phyloP scores from a whole-genome alignment of 495 filamentous ascomycete genomes.

The Podospora appendiculata region DNA sequence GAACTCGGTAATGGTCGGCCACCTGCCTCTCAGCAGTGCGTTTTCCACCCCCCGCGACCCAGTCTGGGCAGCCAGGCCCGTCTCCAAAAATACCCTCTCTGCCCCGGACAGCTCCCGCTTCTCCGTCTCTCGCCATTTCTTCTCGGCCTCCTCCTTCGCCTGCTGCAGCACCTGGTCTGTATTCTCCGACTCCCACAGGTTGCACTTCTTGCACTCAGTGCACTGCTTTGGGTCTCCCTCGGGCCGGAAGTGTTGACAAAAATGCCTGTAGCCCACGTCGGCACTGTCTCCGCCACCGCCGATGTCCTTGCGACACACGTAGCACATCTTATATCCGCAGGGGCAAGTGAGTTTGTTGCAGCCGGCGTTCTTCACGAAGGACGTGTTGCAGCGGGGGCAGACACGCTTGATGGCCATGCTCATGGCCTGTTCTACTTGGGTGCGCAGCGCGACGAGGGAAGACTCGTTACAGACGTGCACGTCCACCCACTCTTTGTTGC shows the following conservation, averaged over 20 bases:
- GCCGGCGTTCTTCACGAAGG: slow-evolving; percentile 84
- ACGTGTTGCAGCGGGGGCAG: slow-evolving; percentile 80
- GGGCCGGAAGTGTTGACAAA: slow-evolving; percentile 92
- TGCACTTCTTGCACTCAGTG: slow-evolving; percentile 74
- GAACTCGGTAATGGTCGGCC: slow-evolving; percentile 35
- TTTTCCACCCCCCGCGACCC: slow-evolving; percentile 16
- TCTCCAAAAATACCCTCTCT: slow-evolving; percentile 41
- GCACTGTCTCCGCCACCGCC: slow-evolving; percentile 44
- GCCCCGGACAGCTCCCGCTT: slow-evolving; percentile 39
- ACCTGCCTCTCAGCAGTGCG: slow-evolving; percentile 17
- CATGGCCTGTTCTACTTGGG: slow-evolving; percentile 82
- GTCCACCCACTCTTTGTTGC: slow-evolving; percentile 55
- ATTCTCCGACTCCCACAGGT: slow-evolving; percentile 82
- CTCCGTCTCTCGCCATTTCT: slow-evolving; percentile 68
- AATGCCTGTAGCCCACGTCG: slow-evolving; percentile 69
- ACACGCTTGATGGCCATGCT: slow-evolving; percentile 92
- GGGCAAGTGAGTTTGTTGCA: slow-evolving; percentile 97
- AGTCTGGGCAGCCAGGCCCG: slow-evolving; percentile 23
- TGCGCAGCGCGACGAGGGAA: slow-evolving; percentile 73
- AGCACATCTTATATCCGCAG: slow-evolving; percentile 98
- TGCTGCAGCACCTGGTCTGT: slow-evolving; percentile 67
- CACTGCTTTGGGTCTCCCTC: slow-evolving; percentile 59
- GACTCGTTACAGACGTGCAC: slow-evolving; percentile 76
- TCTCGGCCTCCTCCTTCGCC: slow-evolving; percentile 74
- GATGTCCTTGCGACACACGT: slow-evolving; percentile 66